Conservation (phyloP, 2,329 filamentous ascomycete genomes). For the Microascus cirrosus region DNA sequence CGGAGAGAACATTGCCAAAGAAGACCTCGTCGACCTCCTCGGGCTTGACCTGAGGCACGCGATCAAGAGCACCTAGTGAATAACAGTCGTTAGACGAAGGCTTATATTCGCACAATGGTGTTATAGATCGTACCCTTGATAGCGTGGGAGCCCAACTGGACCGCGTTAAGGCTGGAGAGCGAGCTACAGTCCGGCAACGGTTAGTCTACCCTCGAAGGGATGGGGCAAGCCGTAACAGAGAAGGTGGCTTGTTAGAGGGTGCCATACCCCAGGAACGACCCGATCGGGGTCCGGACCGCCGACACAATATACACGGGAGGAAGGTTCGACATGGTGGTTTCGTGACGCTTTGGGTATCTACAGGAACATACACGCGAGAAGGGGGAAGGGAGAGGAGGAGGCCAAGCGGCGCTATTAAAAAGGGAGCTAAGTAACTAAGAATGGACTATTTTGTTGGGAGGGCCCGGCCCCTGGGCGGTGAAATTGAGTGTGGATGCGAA, state of each 20-base stretch:
- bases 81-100: background rate
- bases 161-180: slow-evolving; percentile 75
- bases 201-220: background rate
- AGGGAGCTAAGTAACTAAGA: background rate
- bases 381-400: slow-evolving; percentile 6
- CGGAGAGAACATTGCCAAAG: slow-evolving; percentile 95
- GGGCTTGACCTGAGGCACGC: slow-evolving; percentile 75
- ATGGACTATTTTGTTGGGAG: slow-evolving; percentile 1
- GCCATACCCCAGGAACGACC: slow-evolving; percentile 80
- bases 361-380: slow-evolving; percentile 7
- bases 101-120: background rate
- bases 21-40: slow-evolving; percentile 92
- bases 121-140: slow-evolving; percentile 64
- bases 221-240: background rate
- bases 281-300: slow-evolving; percentile 78
- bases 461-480: background rate
- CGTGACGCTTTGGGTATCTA: background rate
- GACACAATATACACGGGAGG: slow-evolving; percentile 95
- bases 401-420: slow-evolving; percentile 1
- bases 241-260: background rate
- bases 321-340: slow-evolving; percentile 59
- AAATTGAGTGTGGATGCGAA: slow-evolving; percentile 2
- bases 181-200: slow-evolving; percentile 42
- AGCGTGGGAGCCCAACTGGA: slow-evolving; percentile 77
- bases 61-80: slow-evolving; percentile 62